Conservation (phyloP, 768 basidiomycete species). For the Agrocybe praecox region DNA sequence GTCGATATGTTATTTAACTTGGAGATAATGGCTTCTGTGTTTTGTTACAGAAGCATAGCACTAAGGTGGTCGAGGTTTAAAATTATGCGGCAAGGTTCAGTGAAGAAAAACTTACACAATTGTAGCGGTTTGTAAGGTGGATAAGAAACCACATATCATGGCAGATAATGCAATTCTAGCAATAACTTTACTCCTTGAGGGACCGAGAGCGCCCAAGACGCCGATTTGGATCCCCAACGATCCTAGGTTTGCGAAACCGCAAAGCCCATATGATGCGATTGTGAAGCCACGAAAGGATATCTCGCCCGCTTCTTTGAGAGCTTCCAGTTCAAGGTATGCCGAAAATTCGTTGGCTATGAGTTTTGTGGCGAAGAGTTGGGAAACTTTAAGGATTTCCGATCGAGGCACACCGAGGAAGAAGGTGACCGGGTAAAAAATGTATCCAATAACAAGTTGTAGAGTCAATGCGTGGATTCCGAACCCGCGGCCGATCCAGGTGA, state of each 20-base stretch:
- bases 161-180: slow-evolving; percentile 42
- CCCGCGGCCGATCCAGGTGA: slow-evolving; percentile 87
- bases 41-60: neutral
- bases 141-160: slow-evolving; percentile 37
- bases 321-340: slow-evolving; percentile 66
- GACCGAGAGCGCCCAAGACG: slow-evolving; percentile 45
- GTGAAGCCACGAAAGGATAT: slow-evolving; percentile 75
- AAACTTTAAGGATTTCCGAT: slow-evolving; percentile 75
- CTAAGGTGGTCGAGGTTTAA: neutral
- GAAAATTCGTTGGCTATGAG: slow-evolving; percentile 87
- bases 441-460: slow-evolving; percentile 81
- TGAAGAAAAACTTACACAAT: slow-evolving; percentile 31
- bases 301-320: slow-evolving; percentile 35
- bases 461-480: slow-evolving; percentile 83
- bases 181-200: slow-evolving; percentile 66
- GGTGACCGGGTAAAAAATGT: slow-evolving; percentile 85
- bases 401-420: slow-evolving; percentile 83
- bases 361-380: slow-evolving; percentile 85
- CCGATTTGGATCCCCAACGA: slow-evolving; percentile 81
- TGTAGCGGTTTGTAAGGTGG: slow-evolving; percentile 28
- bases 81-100: no score
- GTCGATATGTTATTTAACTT: no score
- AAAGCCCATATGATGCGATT: slow-evolving; percentile 87
- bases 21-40: no score
- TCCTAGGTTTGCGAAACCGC: slow-evolving; percentile 88